Base-by-base conservation (phyloP, 2,329 filamentous ascomycete species). In the Thielaviopsis ethacetica region DNA sequence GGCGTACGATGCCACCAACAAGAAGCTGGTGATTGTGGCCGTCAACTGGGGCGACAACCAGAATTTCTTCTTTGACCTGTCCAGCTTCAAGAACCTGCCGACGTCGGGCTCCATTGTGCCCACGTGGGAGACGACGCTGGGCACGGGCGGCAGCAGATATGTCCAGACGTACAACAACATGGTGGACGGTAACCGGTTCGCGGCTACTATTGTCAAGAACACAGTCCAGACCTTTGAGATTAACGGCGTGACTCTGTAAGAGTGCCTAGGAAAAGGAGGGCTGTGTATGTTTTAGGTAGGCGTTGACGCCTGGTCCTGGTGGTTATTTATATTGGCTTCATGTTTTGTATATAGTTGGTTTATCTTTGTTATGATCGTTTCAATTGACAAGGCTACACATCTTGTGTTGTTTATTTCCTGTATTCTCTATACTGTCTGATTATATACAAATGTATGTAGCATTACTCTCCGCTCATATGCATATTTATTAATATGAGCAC, bases 161-260 rank as follows among this genome's bases (percentile, higher is more conserved):
- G 69, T 65, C 15, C 62, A 64, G 19, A 64, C 66, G 53, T 63
- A 60, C 19, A 70, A 71, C 60, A 71, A 67, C 0, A 60, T 55
- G 2, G 63, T 73, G 2, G 67, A 63, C 41, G 69, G 70, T 21
- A 68, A 63, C 0, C 69, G 66, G 60, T 72, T 73, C 56, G 69
- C 68, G 68, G 68, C 68, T 4, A 67, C 66, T 12, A 71, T 73
- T 59, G 65, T 64, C 19, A 66, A 59, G 10, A 66, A 68, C 47
- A 63, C 64, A 59, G 67, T 73, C 2, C 69, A 72, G 64, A 73
- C 71, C 0, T 73, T 73, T 56, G 71, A 73, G 60, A 60, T 73
- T 15, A 56, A 62, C 1, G 65, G 64, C n/a, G 65, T 69, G 0
- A 63, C 63, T 34, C 44, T 67, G 15, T 66, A 53, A 50, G n/a